Base-by-base conservation (phyloP, 257 asterid species). In the Ocimum tenuiflorum region DNA sequence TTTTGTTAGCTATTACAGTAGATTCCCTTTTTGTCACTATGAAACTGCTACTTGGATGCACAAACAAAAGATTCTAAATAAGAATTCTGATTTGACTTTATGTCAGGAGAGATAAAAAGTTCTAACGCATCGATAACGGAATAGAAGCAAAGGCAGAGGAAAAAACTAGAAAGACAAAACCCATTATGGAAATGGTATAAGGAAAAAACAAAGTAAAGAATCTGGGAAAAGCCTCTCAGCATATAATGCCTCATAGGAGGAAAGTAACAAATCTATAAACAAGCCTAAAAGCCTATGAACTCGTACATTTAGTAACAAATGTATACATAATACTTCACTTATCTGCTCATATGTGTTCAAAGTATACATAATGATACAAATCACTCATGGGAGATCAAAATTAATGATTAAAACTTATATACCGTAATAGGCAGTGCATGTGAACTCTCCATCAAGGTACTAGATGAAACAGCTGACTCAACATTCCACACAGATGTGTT, bases 401-500 rank as follows among this genome's bases (percentile, higher is more conserved):
- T n/a, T 61, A 48, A 68, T 41, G 20, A 63, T 23, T 64, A 52
- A 65, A 75, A 57, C 48, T 60, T 56, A 62, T 56, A 62, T 92
- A 92, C 99, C 86, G 35, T 38, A 23, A 46, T 54, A 17, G 95
- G 86, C 67, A 77, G 64, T 9, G 81, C 85, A 75, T 88, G 88
- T 63, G 83, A 85, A 75, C 97, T 94, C 80, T 94, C 99, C 74
- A 82, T 68, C 69, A 83, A 81, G 47, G 95, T 79, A 83, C 99
- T 94, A 17, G 97, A 88, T 45, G 95, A 82, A 72, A 75, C 66
- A 55, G 81, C 75, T 29, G 97, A 79, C 73, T 90, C 96, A 61
- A 80, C 90, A 70, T 86, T 81, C 91, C 97, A 94, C 51, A 82
- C 82, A 46, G 95, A 88, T 57, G 75, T 90, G 69, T 75, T 83